Percentiles rank a stretch among this genome's conserved stretches.
These are phyloP conservation scores for Cyclotella sp. DNA, from an alignment of 108 stramenopile genomes.

Conservation along the genomic window DNA sequence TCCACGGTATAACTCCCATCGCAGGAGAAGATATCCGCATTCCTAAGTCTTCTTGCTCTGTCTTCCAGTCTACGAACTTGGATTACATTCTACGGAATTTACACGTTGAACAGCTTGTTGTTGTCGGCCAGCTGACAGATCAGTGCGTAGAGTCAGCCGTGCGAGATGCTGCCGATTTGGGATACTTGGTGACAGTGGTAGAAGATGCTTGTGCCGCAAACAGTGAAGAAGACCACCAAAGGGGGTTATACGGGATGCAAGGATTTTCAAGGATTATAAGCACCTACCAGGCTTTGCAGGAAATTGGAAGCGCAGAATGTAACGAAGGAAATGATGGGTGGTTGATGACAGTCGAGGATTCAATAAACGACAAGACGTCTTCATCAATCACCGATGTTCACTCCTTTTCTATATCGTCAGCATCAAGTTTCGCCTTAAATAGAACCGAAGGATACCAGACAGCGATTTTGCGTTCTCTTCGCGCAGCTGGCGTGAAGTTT, in stretches of 20 bases:
- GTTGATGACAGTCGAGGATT: slow-evolving; percentile 10
- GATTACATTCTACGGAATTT: slow-evolving; percentile 72
- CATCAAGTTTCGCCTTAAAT: slow-evolving; percentile 28
- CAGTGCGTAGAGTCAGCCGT: slow-evolving; percentile 83
- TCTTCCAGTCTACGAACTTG: slow-evolving; percentile 74
- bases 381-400: not conserved
- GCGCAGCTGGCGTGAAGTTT: slow-evolving; percentile 77
- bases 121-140: slow-evolving; percentile 78
- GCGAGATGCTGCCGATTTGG: slow-evolving; percentile 81
- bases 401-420: slow-evolving; percentile 10
- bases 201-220: slow-evolving; percentile 80
- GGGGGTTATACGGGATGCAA: slow-evolving; percentile 67
- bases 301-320: slow-evolving; percentile 33
- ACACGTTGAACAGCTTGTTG: slow-evolving; percentile 66
- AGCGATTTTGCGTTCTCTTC: slow-evolving; percentile 72
- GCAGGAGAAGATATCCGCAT: slow-evolving; percentile 67
- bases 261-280: slow-evolving; percentile 63
- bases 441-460: slow-evolving; percentile 23
- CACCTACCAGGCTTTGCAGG: slow-evolving; percentile 61
- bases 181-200: slow-evolving; percentile 74
- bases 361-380: not conserved
- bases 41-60: slow-evolving; percentile 77
- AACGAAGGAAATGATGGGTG: slow-evolving; percentile 13
- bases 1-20: slow-evolving; percentile 49
- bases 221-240: slow-evolving; percentile 48